Percentiles rank a stretch among this genome's conserved stretches.
Conservation (phyloP, 164 flowering plant species). For the Magnolia changhungtana region DNA sequence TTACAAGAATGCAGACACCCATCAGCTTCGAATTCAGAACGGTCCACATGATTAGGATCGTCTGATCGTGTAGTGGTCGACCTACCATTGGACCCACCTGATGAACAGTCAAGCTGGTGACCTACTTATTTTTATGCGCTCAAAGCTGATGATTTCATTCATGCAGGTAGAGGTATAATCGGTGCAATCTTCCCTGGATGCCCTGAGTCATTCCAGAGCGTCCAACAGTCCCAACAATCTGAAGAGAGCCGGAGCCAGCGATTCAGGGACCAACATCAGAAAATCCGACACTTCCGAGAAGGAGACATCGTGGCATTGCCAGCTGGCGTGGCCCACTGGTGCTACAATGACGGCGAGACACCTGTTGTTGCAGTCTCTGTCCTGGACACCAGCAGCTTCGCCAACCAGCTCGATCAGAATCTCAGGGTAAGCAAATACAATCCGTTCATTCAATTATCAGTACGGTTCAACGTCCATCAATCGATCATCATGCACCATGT, state of each 20-base stretch:
- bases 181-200: constrained; percentile 58
- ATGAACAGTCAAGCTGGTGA: too few species aligned
- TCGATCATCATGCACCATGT: neutral
- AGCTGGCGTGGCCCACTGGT: constrained; percentile 38
- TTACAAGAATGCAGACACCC: too few species aligned
- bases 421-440: constrained; percentile 25
- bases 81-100: too few species aligned
- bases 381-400: constrained; percentile 26
- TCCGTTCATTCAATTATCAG: too few species aligned
- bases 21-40: too few species aligned
- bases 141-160: too few species aligned
- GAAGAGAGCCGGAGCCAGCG: constrained; percentile 6
- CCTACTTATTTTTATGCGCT: too few species aligned
- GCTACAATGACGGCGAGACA: constrained; percentile 39
- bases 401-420: constrained; percentile 43
- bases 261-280: constrained; percentile 39
- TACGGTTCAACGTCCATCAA: neutral
- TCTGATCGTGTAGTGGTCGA: too few species aligned
- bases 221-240: constrained; percentile 4
- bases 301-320: constrained; percentile 43
- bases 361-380: constrained; percentile 25
- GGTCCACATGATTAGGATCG: too few species aligned
- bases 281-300: constrained; percentile 22
- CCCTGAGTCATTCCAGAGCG: constrained; percentile 47
- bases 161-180: constrained; percentile 44